phyloP scores from a whole-genome alignment of 192 early-diverging fungal species.

The Gorgonomyces haynaldii region DNA sequence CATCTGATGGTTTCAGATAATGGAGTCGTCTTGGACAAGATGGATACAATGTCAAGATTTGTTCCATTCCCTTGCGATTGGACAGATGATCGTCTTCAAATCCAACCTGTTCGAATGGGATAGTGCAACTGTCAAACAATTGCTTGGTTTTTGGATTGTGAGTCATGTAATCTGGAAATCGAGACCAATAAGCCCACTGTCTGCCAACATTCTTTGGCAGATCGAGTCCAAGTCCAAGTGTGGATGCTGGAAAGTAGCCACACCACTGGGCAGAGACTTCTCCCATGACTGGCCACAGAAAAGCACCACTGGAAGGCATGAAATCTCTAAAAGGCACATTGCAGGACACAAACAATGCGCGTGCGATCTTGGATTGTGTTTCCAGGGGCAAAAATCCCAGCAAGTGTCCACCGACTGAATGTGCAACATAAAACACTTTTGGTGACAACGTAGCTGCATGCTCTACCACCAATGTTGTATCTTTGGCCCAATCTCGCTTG shows the following conservation, averaged over 20 bases:
- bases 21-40: neutral
- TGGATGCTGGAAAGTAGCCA: neutral
- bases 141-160: neutral
- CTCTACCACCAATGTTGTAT: neutral
- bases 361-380: neutral
- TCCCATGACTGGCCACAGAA: too few species aligned
- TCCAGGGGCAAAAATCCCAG: neutral
- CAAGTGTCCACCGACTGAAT: slow-evolving; percentile 5
- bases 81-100: slow-evolving; percentile 1
- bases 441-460: too few species aligned
- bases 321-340: neutral
- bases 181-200: slow-evolving; percentile 2
- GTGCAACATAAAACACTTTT: neutral
- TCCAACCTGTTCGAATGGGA: neutral
- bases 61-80: too few species aligned
- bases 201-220: neutral
- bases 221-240: neutral
- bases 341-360: neutral
- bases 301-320: too few species aligned
- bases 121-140: neutral
- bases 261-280: too few species aligned
- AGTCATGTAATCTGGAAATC: neutral
- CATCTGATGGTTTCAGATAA: neutral
- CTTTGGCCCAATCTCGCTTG: neutral
- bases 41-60: neutral